Evolutionary conservation across 2,329 filamentous ascomycete genomes (phyloP), one percentile per base, ranked within the genome.

Genomic region (Pseudogymnoascus sp.): DNA sequence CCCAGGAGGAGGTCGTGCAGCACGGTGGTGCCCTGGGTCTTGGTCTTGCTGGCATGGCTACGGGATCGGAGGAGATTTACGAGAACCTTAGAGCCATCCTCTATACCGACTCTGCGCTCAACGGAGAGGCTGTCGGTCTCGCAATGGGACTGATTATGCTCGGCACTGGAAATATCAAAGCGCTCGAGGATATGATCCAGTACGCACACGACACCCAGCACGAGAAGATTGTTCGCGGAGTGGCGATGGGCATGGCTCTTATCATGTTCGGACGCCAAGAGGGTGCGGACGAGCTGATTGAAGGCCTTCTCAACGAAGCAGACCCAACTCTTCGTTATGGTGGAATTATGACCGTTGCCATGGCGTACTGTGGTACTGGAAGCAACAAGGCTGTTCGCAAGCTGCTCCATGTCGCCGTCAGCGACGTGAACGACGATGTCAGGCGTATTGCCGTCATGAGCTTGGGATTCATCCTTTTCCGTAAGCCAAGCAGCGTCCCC

Each of bases 321-420:
- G 93, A 99, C 73, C 91, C 95, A 68, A 93, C 91, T 6, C 82
- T 99, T 65, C 87, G 95, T 68, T 99, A 99, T 69, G 95, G 95
- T 74, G 95, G 95, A 80, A 96, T 99, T 75, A 91, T 99, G 86
- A 96, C 95, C n/a, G 91, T 99, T 63, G 95, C 95, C 60, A 82
- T 99, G 73, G 95, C 95, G 16, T 99, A 99, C 79, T 97, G 93
- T 73, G 95, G 95, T 63, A 97, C 91, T 41, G 91, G 93, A 68
- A 97, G 93, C 83, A 99, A 99, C 82, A 97, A 97, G 81, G 95
- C 96, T 23, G 95, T 99, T 60, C 89, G 96, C 62, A 96, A 95
- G 77, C 83, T 99, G 31, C 86, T 99, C 9, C 95, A 99, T 74
- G 90, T 95, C 65, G 95, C 95, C 63, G 96, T 99, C 67, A 97